These are phyloP conservation scores for Skeletonema grethae DNA, from an alignment of 108 stramenopile genomes.

Conservation along the genomic window DNA sequence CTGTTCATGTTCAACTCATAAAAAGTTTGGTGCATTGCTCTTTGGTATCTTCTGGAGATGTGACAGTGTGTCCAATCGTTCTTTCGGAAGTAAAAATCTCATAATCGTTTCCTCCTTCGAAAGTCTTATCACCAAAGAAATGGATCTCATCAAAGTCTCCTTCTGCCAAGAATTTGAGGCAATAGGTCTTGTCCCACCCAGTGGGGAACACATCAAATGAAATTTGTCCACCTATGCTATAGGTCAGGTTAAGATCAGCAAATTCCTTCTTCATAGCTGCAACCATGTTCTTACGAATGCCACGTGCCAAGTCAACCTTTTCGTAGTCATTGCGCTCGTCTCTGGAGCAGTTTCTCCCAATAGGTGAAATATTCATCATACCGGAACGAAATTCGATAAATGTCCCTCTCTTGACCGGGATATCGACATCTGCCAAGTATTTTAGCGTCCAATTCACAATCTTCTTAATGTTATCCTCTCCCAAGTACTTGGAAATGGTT, in stretches of 20 bases:
- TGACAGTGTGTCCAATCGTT: slow-evolving; percentile 97
- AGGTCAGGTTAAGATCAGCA: slow-evolving; percentile 90
- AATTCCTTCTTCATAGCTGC: slow-evolving; percentile 93
- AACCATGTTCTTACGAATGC: slow-evolving; percentile 92
- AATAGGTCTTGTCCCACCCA: slow-evolving; percentile 99
- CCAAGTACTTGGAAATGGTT: slow-evolving; percentile 90
- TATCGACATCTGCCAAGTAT: slow-evolving; percentile 86
- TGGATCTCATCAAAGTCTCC: slow-evolving; percentile 97
- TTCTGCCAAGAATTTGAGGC: slow-evolving; percentile 79
- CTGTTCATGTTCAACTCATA: slow-evolving; percentile 35
- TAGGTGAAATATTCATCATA: slow-evolving; percentile 99
- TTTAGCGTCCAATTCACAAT: slow-evolving; percentile 97
- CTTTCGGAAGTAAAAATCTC: slow-evolving; percentile 94
- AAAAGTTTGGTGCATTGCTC: slow-evolving; percentile 92
- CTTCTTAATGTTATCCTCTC: slow-evolving; percentile 97
- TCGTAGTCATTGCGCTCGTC: slow-evolving; percentile 99
- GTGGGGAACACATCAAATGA: slow-evolving; percentile 97
- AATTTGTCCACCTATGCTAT: slow-evolving; percentile 98
- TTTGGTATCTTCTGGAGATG: slow-evolving; percentile 94
- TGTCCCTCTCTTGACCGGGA: slow-evolving; percentile 98
- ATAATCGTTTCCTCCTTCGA: slow-evolving; percentile 98
- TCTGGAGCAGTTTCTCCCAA: slow-evolving; percentile 97
- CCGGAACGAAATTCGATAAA: slow-evolving; percentile 99
- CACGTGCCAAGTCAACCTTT: slow-evolving; percentile 87
- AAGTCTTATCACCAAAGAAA: slow-evolving; percentile 99